Conservation (phyloP, 371 early-diverging fungal species). For the Nematocida sp. region DNA sequence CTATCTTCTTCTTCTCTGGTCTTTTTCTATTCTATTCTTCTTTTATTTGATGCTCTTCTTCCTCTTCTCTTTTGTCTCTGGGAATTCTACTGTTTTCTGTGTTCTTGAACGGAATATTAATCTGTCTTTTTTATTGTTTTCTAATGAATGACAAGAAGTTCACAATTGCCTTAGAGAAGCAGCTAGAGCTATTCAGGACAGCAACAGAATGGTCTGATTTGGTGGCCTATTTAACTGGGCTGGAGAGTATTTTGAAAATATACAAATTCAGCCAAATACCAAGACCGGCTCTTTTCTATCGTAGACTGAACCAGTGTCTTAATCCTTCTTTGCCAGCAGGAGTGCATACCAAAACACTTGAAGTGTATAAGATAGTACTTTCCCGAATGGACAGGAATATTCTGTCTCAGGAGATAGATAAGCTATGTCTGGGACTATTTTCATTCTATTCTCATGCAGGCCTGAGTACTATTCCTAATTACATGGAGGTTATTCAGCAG, state of each 20-base stretch:
- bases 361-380: constrained; percentile 78
- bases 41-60: too few relatives aligned
- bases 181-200: constrained; percentile 63
- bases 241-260: constrained; percentile 54
- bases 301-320: constrained; percentile 88
- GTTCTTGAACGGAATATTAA: background rate
- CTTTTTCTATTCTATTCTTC: too few relatives aligned
- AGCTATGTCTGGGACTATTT: constrained; percentile 59
- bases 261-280: constrained; percentile 40
- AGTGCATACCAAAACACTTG: constrained; percentile 87
- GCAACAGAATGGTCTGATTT: constrained; percentile 65
- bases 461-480: constrained; percentile 46
- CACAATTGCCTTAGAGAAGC: constrained; percentile 54
- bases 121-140: background rate
- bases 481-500: constrained; percentile 54
- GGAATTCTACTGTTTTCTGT: background rate
- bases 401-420: constrained; percentile 39
- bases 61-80: background rate
- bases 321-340: constrained; percentile 95
- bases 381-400: constrained; percentile 56
- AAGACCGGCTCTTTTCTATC: constrained; percentile 74
- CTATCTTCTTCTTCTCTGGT: too few relatives aligned
- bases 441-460: constrained; percentile 49
- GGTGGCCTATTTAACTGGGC: constrained; percentile 54
- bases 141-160: constrained; percentile 52